These are phyloP conservation scores for Aspergillus texensis DNA, from an alignment of 2,329 filamentous ascomycete species.

Conservation along the genomic window DNA sequence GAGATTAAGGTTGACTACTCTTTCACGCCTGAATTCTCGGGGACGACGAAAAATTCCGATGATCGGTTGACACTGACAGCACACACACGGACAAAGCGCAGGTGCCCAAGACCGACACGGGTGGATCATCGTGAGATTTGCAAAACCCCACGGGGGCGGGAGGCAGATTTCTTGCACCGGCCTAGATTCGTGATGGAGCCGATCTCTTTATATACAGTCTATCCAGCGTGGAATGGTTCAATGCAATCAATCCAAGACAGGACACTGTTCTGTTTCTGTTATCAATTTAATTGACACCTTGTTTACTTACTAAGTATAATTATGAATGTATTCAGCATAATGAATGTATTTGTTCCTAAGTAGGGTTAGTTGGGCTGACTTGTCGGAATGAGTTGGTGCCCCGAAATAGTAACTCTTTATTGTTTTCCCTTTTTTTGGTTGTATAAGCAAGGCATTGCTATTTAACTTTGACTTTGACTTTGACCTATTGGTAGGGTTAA, in stretches of 20 bases:
- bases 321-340: background rate
- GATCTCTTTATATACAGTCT: background rate
- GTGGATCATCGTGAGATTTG: slow-evolving; percentile 14
- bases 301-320: background rate
- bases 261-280: background rate
- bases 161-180: slow-evolving; percentile 2
- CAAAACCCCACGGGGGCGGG: slow-evolving; percentile 15
- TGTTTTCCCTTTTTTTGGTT: background rate
- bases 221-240: background rate
- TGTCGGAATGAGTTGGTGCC: background rate
- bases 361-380: background rate
- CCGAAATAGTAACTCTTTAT: background rate
- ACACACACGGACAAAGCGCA: slow-evolving; percentile 2
- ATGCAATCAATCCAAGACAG: background rate
- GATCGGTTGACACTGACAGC: background rate
- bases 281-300: background rate
- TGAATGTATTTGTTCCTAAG: slow-evolving; percentile 4
- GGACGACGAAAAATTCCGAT: background rate
- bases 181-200: background rate
- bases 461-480: background rate
- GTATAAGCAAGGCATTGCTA: background rate
- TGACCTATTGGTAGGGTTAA: background rate
- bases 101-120: slow-evolving; percentile 2
- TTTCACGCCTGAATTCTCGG: background rate
- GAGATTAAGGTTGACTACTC: background rate